Conservation (phyloP, 371 early-diverging fungal species). For the Mycotypha africana region DNA sequence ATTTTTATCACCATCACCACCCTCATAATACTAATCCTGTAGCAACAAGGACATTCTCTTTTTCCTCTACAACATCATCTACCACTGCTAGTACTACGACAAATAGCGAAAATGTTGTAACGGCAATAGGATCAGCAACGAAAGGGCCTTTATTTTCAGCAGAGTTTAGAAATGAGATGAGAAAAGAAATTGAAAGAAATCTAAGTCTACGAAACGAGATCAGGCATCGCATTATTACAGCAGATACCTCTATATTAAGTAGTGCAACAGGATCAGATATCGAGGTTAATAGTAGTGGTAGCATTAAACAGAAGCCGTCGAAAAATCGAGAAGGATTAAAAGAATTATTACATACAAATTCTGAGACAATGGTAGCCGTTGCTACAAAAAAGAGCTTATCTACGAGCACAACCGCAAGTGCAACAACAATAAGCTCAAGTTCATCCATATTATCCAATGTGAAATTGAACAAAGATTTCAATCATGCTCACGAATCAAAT, state of each 20-base stretch:
- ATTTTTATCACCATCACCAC: too few species aligned
- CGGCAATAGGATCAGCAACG: too few species aligned
- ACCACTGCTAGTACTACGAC: too few species aligned
- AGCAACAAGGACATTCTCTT: background rate
- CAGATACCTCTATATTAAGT: slow-evolving; percentile 31
- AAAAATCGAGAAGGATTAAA: slow-evolving; percentile 49
- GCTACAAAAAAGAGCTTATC: slow-evolving; percentile 29
- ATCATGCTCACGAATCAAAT: background rate
- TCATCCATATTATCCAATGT: slow-evolving; percentile 13
- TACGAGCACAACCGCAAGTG: too few species aligned
- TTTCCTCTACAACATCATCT: background rate
- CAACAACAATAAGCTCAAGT: too few species aligned
- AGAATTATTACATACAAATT: slow-evolving; percentile 37
- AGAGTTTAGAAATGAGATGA: slow-evolving; percentile 50
- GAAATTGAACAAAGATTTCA: background rate
- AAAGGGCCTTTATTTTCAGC: slow-evolving; percentile 50
- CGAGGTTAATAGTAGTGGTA: too few species aligned
- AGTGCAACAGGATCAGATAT: too few species aligned
- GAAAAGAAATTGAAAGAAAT: slow-evolving; percentile 49
- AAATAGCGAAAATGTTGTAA: too few species aligned
- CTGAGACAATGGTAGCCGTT: too few species aligned
- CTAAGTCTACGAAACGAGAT: slow-evolving; percentile 37
- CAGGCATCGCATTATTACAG: slow-evolving; percentile 41
- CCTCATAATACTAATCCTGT: too few species aligned
- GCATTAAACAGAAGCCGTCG: too few species aligned